Evolutionary conservation across 129 eudicot species (phyloP).

Genomic region (Arctium lappa): DNA sequence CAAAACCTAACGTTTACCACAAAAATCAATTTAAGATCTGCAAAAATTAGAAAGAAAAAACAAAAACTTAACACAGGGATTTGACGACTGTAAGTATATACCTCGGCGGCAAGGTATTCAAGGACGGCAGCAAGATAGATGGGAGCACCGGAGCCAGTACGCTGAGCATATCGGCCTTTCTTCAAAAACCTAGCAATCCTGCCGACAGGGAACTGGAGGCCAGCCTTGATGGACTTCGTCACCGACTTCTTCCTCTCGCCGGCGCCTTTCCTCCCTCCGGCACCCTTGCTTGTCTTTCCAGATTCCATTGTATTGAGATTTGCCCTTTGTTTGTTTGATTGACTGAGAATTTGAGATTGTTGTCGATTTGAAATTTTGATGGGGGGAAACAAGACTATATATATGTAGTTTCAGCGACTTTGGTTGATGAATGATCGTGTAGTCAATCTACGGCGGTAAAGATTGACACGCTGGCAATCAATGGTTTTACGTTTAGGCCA

Average conservation of each 20-base stretch:
- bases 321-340: background rate
- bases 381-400: background rate
- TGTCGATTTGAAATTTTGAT: background rate
- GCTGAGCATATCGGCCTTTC: background rate
- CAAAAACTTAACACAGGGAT: background rate
- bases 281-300: background rate
- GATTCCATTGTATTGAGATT: background rate
- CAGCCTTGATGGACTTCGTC: background rate
- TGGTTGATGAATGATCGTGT: background rate
- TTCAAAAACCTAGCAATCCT: background rate
- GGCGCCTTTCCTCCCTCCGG: background rate
- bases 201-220: background rate
- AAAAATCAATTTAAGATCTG: background rate
- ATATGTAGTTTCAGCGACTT: background rate
- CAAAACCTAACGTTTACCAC: constrained; percentile 6
- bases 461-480: background rate
- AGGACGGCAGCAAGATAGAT: background rate
- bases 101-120: background rate
- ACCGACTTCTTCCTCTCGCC: background rate
- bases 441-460: background rate
- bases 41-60: too few species aligned
- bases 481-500: too few species aligned
- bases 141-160: background rate
- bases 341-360: background rate
- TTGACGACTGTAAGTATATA: too few species aligned